Evolutionary conservation across 495 filamentous ascomycete species (phyloP), one percentile per base, ranked within the genome.

Genomic region (Tetracladium setigerum): DNA sequence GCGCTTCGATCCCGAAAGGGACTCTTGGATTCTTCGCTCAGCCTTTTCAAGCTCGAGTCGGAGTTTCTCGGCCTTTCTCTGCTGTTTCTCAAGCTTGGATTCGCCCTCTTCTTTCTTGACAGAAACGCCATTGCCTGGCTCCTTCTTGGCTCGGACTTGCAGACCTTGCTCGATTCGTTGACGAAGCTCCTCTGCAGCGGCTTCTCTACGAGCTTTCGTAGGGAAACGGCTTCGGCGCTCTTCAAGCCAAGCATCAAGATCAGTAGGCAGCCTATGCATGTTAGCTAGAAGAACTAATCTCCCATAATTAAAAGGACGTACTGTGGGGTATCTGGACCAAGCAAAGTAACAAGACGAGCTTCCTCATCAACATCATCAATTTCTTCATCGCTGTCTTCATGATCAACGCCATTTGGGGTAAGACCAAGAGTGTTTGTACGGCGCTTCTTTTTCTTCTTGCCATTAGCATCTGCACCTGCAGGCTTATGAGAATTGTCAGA

Each of bases 221-320:
- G 89, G 89, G 59, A 73, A 95, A 14, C 79, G 79, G 54, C 81
- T 83, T 56, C 76, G 82, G 17, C 89, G 80, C 60, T 92, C 87
- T 34, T 77, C 79, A 46, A 94, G 80, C 85, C 87, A 95, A 15
- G 80, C 77, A 11, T 76, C 74, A 46, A 95, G 73, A 46, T 94
- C 88, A n/a, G 76, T 66, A 3, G 74, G 60, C 17, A 63, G 77
- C 61, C 68, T 84, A 65, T 35, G 5, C 8, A 52, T 44, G 56
- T 59, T 55, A 59, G 56, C 52, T 49, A 59, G 46, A 55, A 59
- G 49, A 55, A 53, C 48, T 55, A 59, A 53, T 52, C 52, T 55
- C 41, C 52, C 48, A 42, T 35, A 34, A 13, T 18, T 44, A 49
- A 22, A 53, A 40, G 39, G 15, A 50, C 41, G 39, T 53, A 54